Base-by-base conservation (phyloP, 2,329 filamentous ascomycete genomes). In the Daldinia sp. region DNA sequence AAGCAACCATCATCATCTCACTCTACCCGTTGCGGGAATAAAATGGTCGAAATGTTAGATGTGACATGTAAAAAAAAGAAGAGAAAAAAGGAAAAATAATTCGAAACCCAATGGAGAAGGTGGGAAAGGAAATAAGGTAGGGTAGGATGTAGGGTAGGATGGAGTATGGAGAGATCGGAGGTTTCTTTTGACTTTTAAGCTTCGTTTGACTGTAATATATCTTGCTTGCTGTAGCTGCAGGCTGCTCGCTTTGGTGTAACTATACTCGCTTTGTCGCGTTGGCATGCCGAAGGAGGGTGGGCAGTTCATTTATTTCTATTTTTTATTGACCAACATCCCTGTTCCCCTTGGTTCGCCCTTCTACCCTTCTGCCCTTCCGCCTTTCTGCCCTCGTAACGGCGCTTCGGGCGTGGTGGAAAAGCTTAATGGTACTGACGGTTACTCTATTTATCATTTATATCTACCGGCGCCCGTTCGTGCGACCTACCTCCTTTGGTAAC, bases 121-220 rank as follows among this genome's bases (percentile, higher is more conserved):
- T 67, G 61, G 29, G 61, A 64, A 57, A 45, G 32, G 48, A 57
- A 48, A 55, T 59, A 55, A 60, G 34, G 37, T 51, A 52, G 51
- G 57, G 54, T 47, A 65, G 63, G 58, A 62, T 58, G 63, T 65
- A 58, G 34, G 58, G 59, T 54, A 17, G 32, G 51, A 54, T 45
- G 45, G 57, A 39, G 52, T 29, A 34, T 51, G 47, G 50, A 49
- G 47, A 63, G 65, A 67, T 67, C 65, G 62, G 65, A 63, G 59
- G 62, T 65, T 65, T 65, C 59, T 67, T 67, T 67, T 65, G 59
- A 55, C 62, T 67, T 67, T 67, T 67, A 65, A 67, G 65, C 65
- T 67, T 67, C 64, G 35, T 63, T 63, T 39, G 62, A 65, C 62
- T 63, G 62, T 52, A 67, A 67, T 67, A 60, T 67, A 67, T 67